These are phyloP conservation scores for Gossypium turneri DNA, from an alignment of 345 rosid species.

Conservation along the genomic window DNA sequence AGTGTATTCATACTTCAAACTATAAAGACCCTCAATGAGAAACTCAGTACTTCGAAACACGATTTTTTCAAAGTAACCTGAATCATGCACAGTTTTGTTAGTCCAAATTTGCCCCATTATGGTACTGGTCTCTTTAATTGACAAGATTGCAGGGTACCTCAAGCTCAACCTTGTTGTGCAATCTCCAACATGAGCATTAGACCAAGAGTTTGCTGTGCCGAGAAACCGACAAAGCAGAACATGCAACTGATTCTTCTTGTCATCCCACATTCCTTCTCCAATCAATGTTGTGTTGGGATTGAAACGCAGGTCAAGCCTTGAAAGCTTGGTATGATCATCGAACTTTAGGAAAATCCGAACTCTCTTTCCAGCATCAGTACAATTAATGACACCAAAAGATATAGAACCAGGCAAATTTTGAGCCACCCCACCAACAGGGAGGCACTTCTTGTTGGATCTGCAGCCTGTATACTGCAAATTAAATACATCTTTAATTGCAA, in stretches of 20 bases:
- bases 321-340: not conserved
- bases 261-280: conserved; percentile 56
- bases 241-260: conserved; percentile 29
- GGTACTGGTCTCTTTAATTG: conserved; percentile 24
- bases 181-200: conserved; percentile 36
- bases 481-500: conserved; percentile 2
- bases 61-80: conserved; percentile 33
- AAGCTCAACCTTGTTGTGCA: conserved; percentile 37
- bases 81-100: conserved; percentile 21
- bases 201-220: conserved; percentile 27
- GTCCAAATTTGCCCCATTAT: conserved; percentile 37
- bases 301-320: conserved; percentile 8
- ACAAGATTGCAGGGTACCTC: conserved; percentile 34
- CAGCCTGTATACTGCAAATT: conserved; percentile 25
- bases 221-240: conserved; percentile 31
- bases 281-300: conserved; percentile 24
- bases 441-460: conserved; percentile 19
- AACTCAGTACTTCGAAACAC: conserved; percentile 15
- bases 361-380: conserved; percentile 20
- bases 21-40: not conserved
- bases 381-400: conserved; percentile 21
- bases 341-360: conserved; percentile 23
- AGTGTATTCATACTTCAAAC: conserved; percentile 37
- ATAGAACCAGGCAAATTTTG: conserved; percentile 31
- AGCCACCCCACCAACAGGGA: conserved; percentile 13